These are phyloP conservation scores for Cicer pinnatifidum DNA, from an alignment of 306 rosid species.

Conservation along the genomic window DNA sequence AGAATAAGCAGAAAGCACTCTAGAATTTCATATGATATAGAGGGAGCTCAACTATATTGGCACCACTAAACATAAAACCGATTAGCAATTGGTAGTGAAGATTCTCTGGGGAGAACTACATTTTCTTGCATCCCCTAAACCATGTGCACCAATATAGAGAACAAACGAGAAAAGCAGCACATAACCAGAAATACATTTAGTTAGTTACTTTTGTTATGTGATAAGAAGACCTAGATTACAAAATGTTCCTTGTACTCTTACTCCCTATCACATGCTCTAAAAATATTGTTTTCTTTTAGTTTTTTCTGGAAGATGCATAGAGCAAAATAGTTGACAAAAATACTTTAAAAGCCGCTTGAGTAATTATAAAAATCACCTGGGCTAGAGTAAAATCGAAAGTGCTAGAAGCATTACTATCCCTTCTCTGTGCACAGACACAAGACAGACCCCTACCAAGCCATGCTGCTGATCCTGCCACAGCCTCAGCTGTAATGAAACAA, in stretches of 20 bases:
- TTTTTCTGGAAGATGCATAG: constrained; percentile 2
- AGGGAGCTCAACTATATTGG: constrained; percentile 32
- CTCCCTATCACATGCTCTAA: not conserved
- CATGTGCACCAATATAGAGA: constrained; percentile 12
- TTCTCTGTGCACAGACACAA: constrained; percentile 83
- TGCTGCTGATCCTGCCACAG: constrained; percentile 95
- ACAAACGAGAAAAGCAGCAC: constrained; percentile 12
- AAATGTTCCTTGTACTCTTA: constrained; percentile 15
- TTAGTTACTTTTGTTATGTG: not conserved
- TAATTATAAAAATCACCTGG: constrained; percentile 57
- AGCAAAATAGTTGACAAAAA: constrained; percentile 2
- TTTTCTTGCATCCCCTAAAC: constrained; percentile 23
- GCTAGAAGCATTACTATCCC: constrained; percentile 78
- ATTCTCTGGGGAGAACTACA: not conserved
- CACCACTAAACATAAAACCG: constrained; percentile 1
- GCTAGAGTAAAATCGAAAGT: constrained; percentile 78
- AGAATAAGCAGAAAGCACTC: constrained; percentile 1
- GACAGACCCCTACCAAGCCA: constrained; percentile 99
- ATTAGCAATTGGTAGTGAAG: constrained; percentile 4
- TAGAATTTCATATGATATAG: constrained; percentile 10
- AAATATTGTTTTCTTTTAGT: not conserved
- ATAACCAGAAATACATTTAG: constrained; percentile 11
- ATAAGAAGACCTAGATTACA: constrained; percentile 17
- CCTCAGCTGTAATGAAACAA: constrained; percentile 76
- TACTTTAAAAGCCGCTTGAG: not conserved